These are phyloP conservation scores for Orychophragmus violaceus DNA, from an alignment of 345 rosid genomes.

Conservation along the genomic window DNA sequence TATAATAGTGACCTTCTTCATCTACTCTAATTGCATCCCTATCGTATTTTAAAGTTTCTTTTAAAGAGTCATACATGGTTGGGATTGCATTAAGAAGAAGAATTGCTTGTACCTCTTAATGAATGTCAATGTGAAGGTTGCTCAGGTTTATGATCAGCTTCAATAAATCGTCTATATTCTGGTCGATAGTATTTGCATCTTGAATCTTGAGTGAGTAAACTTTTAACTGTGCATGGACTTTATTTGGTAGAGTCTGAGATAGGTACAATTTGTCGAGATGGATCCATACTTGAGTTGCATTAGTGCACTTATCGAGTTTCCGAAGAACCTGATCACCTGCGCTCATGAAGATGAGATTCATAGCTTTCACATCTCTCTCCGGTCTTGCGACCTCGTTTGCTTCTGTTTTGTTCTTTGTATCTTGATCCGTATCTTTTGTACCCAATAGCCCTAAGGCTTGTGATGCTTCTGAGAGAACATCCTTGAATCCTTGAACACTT, in stretches of 20 bases:
- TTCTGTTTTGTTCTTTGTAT: too few species aligned
- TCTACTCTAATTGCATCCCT: too few species aligned
- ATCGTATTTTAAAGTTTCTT: not conserved
- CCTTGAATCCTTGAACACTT: not conserved
- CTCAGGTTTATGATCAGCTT: not conserved
- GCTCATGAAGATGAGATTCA: not conserved
- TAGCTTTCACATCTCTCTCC: not conserved
- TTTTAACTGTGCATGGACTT: not conserved
- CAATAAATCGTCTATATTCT: not conserved
- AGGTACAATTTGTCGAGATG: not conserved
- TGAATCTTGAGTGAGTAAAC: not conserved
- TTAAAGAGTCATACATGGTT: not conserved
- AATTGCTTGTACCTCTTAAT: not conserved
- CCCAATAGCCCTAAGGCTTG: too few species aligned
- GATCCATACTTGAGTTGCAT: not conserved
- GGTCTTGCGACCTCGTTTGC: not conserved
- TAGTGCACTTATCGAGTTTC: not conserved
- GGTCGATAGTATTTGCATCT: not conserved
- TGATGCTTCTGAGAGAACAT: not conserved
- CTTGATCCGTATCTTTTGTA: too few species aligned
- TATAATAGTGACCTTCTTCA: too few species aligned
- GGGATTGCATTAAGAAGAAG: not conserved
- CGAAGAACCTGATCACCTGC: not conserved
- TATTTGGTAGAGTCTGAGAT: not conserved
- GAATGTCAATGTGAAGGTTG: not conserved